These are phyloP conservation scores for Penicillium sp. DNA, from an alignment of 2,329 filamentous ascomycete species.

Conservation along the genomic window DNA sequence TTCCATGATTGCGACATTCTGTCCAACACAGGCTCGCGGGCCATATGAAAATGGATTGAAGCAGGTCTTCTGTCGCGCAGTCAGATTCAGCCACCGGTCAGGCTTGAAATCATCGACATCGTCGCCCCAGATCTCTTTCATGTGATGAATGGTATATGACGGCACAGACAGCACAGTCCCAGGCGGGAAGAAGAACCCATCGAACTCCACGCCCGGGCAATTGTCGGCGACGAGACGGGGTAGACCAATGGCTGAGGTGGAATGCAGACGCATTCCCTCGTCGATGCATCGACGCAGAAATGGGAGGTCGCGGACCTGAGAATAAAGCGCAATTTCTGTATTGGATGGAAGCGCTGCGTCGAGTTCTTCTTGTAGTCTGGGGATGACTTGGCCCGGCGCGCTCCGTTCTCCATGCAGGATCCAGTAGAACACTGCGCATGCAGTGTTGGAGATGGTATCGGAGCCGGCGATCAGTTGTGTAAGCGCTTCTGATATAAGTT, in stretches of 20 bases:
- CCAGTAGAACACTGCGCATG: constrained; percentile 25
- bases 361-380: constrained; percentile 19
- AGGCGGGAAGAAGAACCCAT: constrained; percentile 19
- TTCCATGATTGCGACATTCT: constrained; percentile 46
- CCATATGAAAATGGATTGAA: constrained; percentile 46
- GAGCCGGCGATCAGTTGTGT: constrained; percentile 37
- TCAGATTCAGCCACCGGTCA: constrained; percentile 33
- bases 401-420: constrained; percentile 27
- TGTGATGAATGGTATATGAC: constrained; percentile 43
- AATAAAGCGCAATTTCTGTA: constrained; percentile 11
- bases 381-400: constrained; percentile 15
- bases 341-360: constrained; percentile 21
- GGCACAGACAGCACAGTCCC: constrained; percentile 42
- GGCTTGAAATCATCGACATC: constrained; percentile 42
- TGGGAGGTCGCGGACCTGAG: constrained; percentile 26
- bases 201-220: constrained; percentile 14
- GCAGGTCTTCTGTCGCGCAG: constrained; percentile 31
- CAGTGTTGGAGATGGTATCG: constrained; percentile 36
- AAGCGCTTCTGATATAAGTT: constrained; percentile 33
- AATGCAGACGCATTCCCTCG: constrained; percentile 33
- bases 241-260: constrained; percentile 27
- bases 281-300: constrained; percentile 32
- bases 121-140: constrained; percentile 41
- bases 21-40: constrained; percentile 43
- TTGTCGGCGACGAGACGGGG: constrained; percentile 25